Evolutionary conservation across 2,329 filamentous ascomycete genomes (phyloP), one percentile per base, ranked within the genome.

Genomic region (Grosmannia clavigera): DNA sequence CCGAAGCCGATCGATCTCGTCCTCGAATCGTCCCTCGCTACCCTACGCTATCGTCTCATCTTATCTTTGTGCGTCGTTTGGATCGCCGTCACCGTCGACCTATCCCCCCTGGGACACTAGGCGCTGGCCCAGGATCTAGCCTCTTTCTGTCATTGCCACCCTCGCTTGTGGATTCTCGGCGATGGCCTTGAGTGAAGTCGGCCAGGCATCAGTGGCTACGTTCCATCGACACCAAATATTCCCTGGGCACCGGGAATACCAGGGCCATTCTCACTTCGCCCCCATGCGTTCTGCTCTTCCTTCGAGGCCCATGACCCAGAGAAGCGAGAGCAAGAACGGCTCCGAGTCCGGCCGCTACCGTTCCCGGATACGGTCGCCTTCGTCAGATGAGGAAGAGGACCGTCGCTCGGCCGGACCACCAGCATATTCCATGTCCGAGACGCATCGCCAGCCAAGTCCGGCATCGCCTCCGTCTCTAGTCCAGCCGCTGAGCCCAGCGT

Each of bases 231-330:
- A 54, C 52, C 48, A 62, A 25, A 48, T 58, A 16, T 54, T 31
- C 53, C n/a, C 40, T 22, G 16, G 52, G 14, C n/a, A 38, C 51
- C 11, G 10, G 25, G 5, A 22, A n/a, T 43, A 25, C 27, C 46
- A 27, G 19, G n/a, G 33, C 51, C 27, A 27, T 33, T 29, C 29
- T 27, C 40, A 40, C 38, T 29, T 53, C 35, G 14, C 52, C 54
- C 14, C 53, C 62, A 65, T 65, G 64, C 64, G 62, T 19, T 64
- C 64, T 25, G 66, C 67, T n/a, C 64, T 69, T 25, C 67, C 67
- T 2, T 61, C 64, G 11, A 61, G 66, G 57, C 65, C 67, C 6
- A 64, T 67, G 61, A 59, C 65, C 31, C 62, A 64, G n/a, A 29
- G 51, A 50, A 25, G n/a, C 58, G 51, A 51, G 52, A 22, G 9